Base-by-base conservation (phyloP, 2,329 filamentous ascomycete genomes). In the Penicillium sp. region DNA sequence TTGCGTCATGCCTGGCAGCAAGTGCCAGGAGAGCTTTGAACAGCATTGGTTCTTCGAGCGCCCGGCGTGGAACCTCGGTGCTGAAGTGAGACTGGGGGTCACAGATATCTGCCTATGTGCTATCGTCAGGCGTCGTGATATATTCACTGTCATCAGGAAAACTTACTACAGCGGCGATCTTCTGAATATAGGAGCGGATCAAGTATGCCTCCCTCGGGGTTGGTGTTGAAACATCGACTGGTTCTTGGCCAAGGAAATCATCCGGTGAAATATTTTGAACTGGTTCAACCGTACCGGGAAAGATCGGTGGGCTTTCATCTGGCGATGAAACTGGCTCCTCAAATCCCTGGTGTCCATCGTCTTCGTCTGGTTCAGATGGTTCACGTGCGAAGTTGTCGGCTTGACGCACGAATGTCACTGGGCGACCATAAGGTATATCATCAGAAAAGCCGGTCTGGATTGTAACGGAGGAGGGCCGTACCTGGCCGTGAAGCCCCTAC, bases 21-120 rank as follows among this genome's bases (percentile, higher is more conserved):
- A 82, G 71, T 2, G 79, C 77, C 8, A 82, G 73, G 0, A 83
- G 76, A 1, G 80, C 80, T 60, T 82, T 78, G 10, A 78, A 63
- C 6, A 83, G 75, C 64, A 82, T 77, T 0, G 79, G 78, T 20
- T 79, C 76, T 34, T 78, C 73, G 4, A 81, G 70, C 11, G 81
- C 80, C 7, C 80, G 74, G 45, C 77, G 78, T 2, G 81, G 79
- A 1, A 82, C 78, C 56, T 81, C 79, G 12, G 76, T 76, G 5
- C 73, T 75, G 58, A 83, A 83, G 55, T 78, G 74, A 5, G 67
- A 69, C 15, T 67, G 62, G 10, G 66, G 56, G 53, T 75, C 73
- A 55, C 72, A 75, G 12, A 74, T 66, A 59, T 75, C 73, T 34
- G 68, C 63, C 72, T 74, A n/a, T n/a, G n/a, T n/a, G 45, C 34